phyloP scores from a whole-genome alignment of 2,329 filamentous ascomycete species.

The Alternaria gaisen region DNA sequence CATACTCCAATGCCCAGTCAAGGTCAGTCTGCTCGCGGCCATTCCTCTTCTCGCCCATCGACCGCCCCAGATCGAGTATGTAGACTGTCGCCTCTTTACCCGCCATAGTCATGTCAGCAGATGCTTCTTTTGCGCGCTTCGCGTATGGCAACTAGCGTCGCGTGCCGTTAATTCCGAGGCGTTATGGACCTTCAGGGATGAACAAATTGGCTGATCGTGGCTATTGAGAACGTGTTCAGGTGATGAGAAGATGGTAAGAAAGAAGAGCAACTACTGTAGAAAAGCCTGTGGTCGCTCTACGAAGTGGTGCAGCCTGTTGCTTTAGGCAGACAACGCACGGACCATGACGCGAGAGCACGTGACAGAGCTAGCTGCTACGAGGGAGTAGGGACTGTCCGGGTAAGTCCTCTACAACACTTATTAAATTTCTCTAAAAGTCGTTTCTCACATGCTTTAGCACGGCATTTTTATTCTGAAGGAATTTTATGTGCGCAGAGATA shows the following conservation, averaged over 20 bases:
- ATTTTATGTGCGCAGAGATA: background rate
- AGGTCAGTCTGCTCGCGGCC: constrained; percentile 81
- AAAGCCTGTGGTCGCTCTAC: constrained; percentile 2
- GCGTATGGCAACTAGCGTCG: background rate
- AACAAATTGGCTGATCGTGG: background rate
- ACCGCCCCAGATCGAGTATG: constrained; percentile 84
- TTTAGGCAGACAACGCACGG: constrained; percentile 17
- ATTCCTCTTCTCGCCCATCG: constrained; percentile 79
- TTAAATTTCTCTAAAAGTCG: background rate
- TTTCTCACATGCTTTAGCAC: background rate
- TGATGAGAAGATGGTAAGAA: background rate
- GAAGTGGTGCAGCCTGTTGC: constrained; percentile 10
- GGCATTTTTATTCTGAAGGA: background rate
- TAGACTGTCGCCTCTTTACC: constrained; percentile 94
- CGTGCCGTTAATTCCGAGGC: background rate
- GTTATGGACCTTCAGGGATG: background rate
- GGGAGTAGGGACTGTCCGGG: background rate
- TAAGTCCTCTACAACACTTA: no score
- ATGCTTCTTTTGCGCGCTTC: constrained; percentile 6
- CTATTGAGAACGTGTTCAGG: background rate
- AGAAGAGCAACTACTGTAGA: background rate
- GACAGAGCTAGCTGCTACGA: background rate
- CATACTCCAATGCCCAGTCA: constrained; percentile 87
- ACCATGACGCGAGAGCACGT: constrained; percentile 11
- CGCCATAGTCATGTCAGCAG: constrained; percentile 69